Base-by-base conservation (phyloP, 805 yeast species). In the Sugiyamaella americana region DNA sequence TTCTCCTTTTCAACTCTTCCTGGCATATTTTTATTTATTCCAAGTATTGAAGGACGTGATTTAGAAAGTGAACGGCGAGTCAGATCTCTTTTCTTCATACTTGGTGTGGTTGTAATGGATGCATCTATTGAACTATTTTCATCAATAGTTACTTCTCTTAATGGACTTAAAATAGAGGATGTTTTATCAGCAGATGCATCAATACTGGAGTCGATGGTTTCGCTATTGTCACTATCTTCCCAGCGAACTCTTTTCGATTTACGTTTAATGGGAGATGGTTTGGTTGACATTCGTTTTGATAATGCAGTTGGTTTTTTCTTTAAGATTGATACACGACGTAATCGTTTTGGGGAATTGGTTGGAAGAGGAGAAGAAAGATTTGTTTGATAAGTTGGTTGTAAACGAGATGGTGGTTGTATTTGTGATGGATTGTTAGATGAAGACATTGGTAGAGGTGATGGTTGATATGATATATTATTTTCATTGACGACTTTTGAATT, bases 221-320 rank as follows among this genome's bases (percentile, higher is more conserved):
- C 37, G 5, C 10, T 17, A 13, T 35, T 21, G n/a, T 35, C 37
- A 30, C 35, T 56, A 37, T 56, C 61, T 23, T 53, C 54, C 61
- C 61, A 58, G 39, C 60, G 42, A 4, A 58, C 61, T 36, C 56
- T 45, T 35, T 58, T 58, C 6, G 54, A 37, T 41, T 51, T 55
- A 39, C 46, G 50, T 26, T 49, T 43, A 24, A 29, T 24, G 2
- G 56, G 54, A 49, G 1, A 46, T 32, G 21, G 42, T 44, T 18
- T 20, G 54, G 30, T 23, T 24, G 40, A 10, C 48, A 37, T 37
- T 46, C 37, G 26, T 22, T 35, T 21, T 11, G 23, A n/a, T 4
- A 6, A 24, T 17, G 13, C 11, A 16, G 47, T 41, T n/a, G 41
- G 23, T 38, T 37, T 39, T 19, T 37, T 37, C 39, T 42, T 47